These are phyloP conservation scores for Amanita inopinata DNA, from an alignment of 768 basidiomycete genomes.

Conservation along the genomic window DNA sequence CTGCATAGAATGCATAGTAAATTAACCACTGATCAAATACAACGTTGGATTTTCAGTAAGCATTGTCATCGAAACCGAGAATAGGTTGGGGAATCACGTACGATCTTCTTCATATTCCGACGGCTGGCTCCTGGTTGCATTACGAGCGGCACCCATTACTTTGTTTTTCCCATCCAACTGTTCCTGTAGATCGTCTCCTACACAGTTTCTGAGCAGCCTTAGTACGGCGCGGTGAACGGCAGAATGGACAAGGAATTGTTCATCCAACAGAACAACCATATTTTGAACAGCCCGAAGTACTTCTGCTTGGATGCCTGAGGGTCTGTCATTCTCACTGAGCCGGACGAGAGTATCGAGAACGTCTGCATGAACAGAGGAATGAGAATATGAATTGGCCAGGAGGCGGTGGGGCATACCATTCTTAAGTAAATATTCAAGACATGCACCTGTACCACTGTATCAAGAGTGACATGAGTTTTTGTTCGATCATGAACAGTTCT, in stretches of 20 bases:
- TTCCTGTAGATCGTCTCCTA: conserved; percentile 88
- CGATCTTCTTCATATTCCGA: conserved; percentile 86
- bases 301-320: conserved; percentile 85
- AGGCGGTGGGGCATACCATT: conserved; percentile 44
- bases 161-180: conserved; percentile 69
- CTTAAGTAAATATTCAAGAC: conserved; percentile 86
- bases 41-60: conserved; percentile 9
- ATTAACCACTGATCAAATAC: conserved; percentile 63
- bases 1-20: conserved; percentile 88
- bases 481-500: too few species aligned
- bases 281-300: conserved; percentile 82
- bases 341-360: conserved; percentile 77
- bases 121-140: conserved; percentile 54
- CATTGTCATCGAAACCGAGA: neutral
- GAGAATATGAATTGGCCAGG: neutral
- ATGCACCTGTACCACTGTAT: conserved; percentile 73
- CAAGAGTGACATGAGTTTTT: neutral
- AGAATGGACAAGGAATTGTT: conserved; percentile 88
- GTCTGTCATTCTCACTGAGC: conserved; percentile 77
- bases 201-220: conserved; percentile 75
- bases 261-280: conserved; percentile 86
- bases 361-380: conserved; percentile 34
- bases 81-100: conserved; percentile 28
- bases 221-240: conserved; percentile 85
- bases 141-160: conserved; percentile 79